phyloP scores from a whole-genome alignment of 306 rosid species.

The Oemleria cerasiformis region DNA sequence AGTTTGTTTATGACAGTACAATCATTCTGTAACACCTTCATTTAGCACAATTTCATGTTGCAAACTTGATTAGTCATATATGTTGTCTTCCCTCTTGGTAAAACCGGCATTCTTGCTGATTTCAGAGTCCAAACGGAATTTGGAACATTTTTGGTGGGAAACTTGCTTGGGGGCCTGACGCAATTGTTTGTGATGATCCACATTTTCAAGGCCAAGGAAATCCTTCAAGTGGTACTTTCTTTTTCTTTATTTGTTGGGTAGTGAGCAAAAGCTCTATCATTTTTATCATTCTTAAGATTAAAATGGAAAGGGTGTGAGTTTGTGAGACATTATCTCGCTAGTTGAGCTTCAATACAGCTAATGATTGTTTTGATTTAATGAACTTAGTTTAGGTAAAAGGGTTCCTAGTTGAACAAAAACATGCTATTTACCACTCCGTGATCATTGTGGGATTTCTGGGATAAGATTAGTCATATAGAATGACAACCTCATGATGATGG shows the following conservation, averaged over 20 bases:
- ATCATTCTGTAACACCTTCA: neutral
- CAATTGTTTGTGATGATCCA: constrained; percentile 81
- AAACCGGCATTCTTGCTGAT: constrained; percentile 28
- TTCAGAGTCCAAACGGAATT: constrained; percentile 75
- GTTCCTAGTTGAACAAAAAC: neutral
- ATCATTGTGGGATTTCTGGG: neutral
- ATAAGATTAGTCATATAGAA: neutral
- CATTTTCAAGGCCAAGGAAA: constrained; percentile 74
- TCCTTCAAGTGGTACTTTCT: constrained; percentile 60
- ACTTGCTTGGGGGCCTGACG: constrained; percentile 79
- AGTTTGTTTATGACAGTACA: constrained; percentile 1
- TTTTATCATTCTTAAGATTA: neutral
- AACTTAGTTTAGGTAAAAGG: neutral
- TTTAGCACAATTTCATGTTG: neutral
- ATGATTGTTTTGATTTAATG: neutral
- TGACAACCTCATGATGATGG: neutral
- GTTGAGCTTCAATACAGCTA: neutral
- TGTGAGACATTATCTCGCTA: neutral
- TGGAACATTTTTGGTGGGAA: constrained; percentile 85
- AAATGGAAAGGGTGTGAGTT: neutral
- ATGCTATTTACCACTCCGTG: neutral
- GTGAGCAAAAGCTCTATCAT: neutral
- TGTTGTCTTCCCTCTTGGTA: neutral
- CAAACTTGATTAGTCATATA: neutral
- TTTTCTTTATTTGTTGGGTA: neutral